phyloP scores from a whole-genome alignment of 306 rosid species.

The Casuarina cunninghamiana region DNA sequence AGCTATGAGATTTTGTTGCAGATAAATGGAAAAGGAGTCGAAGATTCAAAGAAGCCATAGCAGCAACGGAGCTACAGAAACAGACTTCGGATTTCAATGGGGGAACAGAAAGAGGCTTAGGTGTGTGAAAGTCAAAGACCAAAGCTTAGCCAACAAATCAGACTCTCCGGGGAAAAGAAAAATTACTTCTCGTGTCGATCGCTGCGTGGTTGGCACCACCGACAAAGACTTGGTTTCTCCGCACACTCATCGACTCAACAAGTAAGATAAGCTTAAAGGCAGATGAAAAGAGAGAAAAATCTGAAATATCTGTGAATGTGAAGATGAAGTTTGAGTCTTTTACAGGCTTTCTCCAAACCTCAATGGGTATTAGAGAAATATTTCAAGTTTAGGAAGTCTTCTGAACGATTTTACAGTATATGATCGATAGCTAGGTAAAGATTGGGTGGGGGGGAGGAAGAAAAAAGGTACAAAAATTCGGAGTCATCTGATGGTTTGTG shows the following conservation, averaged over 20 bases:
- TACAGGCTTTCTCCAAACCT: neutral
- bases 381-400: slow-evolving; percentile 8
- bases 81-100: slow-evolving; percentile 58
- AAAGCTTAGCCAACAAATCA: slow-evolving; percentile 23
- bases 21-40: slow-evolving; percentile 51
- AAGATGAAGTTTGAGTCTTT: neutral
- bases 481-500: neutral
- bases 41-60: slow-evolving; percentile 32
- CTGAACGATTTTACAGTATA: neutral
- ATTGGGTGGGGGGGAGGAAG: neutral
- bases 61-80: slow-evolving; percentile 28
- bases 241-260: slow-evolving; percentile 38
- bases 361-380: neutral
- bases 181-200: slow-evolving; percentile 33
- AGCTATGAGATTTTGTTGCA: slow-evolving; percentile 24
- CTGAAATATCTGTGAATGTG: neutral
- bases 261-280: slow-evolving; percentile 31
- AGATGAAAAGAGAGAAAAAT: neutral
- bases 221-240: slow-evolving; percentile 36
- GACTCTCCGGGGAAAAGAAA: slow-evolving; percentile 44
- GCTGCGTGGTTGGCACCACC: slow-evolving; percentile 24
- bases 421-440: neutral
- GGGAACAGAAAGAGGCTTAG: slow-evolving; percentile 60
- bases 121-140: slow-evolving; percentile 44
- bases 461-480: neutral